Evolutionary conservation across 768 basidiomycete genomes (phyloP).

Genomic region (Lentinula edodes): DNA sequence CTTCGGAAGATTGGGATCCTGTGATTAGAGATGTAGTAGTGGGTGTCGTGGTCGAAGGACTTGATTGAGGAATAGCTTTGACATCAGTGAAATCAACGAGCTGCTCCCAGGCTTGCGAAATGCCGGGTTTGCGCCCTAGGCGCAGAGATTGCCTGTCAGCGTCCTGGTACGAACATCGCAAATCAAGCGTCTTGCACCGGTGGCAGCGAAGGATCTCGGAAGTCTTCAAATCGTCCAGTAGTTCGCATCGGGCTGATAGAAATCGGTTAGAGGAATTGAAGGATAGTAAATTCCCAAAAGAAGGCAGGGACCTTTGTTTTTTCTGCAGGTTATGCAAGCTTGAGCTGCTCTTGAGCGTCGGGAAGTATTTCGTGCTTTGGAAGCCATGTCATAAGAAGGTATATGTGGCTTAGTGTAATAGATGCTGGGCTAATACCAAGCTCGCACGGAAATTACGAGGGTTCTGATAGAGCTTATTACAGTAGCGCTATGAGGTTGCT

Average conservation of each 20-base stretch:
- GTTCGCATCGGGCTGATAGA: neutral
- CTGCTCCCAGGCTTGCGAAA: neutral
- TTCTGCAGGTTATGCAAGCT: neutral
- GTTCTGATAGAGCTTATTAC: too few species aligned
- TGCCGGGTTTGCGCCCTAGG: neutral
- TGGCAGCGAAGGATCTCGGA: constrained; percentile 1
- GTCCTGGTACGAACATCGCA: neutral
- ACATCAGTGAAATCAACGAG: neutral
- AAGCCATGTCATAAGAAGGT: neutral
- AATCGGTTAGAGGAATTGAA: neutral
- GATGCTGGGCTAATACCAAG: too few species aligned
- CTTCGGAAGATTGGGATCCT: neutral
- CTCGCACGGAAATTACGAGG: too few species aligned
- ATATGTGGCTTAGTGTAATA: too few species aligned
- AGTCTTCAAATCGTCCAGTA: neutral
- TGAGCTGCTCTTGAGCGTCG: neutral
- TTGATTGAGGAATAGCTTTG: neutral
- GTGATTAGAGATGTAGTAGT: neutral
- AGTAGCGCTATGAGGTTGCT: neutral
- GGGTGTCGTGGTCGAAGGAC: neutral
- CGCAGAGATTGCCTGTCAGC: neutral
- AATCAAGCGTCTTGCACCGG: neutral
- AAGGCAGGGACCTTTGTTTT: neutral
- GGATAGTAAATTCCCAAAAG: neutral
- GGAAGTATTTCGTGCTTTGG: neutral